Evolutionary conservation across 1,139 yeast genomes (phyloP).

Genomic region (Candida pseudocylindracea): DNA sequence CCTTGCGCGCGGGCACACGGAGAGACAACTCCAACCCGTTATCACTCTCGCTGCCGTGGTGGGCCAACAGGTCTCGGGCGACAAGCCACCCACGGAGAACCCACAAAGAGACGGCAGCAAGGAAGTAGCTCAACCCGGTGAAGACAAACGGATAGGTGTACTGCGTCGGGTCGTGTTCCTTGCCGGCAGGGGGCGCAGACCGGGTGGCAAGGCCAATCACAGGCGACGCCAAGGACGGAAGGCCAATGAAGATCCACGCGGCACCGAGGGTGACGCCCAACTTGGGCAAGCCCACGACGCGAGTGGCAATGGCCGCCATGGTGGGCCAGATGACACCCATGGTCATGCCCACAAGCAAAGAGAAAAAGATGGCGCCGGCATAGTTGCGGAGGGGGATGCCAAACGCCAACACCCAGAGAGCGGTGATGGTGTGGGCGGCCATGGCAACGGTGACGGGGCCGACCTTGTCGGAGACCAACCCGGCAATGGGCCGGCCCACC

Average conservation of each 20-base stretch:
- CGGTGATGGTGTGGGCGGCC: conserved; percentile 12
- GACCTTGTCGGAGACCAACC: conserved; percentile 17
- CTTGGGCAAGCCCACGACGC: conserved; percentile 21
- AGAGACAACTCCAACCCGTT: too few relatives aligned
- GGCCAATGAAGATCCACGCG: conserved; percentile 24
- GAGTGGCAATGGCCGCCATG: conserved; percentile 7
- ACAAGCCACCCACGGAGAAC: too few relatives aligned
- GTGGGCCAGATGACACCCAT: conserved; percentile 22
- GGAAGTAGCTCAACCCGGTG: too few relatives aligned
- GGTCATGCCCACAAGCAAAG: conserved; percentile 20
- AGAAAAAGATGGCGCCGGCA: conserved; percentile 25
- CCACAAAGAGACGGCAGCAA: too few relatives aligned
- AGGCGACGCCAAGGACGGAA: conserved; percentile 25
- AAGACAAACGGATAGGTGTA: conserved; percentile 7
- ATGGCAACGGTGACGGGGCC: conserved; percentile 22
- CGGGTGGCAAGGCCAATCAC: conserved; percentile 27
- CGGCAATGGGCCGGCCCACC: conserved; percentile 22
- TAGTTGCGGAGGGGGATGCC: conserved; percentile 38
- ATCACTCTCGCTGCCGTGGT: too few relatives aligned
- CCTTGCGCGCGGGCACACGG: too few relatives aligned
- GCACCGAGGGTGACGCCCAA: conserved; percentile 24
- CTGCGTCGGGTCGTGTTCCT: conserved; percentile 12
- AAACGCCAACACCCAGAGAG: conserved; percentile 23
- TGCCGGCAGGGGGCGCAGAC: conserved; percentile 7
- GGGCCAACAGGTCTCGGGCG: too few relatives aligned